These are phyloP conservation scores for Rhodotorula mucilaginosa DNA, from an alignment of 1,284 basidiomycete species.

Conservation along the genomic window DNA sequence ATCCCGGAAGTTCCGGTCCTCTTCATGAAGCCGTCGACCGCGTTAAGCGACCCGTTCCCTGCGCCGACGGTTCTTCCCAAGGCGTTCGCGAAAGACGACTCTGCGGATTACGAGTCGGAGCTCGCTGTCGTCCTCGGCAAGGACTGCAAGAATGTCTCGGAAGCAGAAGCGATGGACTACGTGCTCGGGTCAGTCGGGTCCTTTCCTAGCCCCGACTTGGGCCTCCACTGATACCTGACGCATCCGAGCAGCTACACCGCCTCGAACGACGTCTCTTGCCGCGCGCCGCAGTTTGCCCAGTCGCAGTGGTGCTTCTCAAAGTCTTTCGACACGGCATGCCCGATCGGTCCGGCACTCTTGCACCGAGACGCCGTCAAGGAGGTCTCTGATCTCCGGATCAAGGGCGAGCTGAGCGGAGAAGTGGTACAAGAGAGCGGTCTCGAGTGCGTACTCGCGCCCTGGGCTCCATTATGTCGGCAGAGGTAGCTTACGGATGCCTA, in stretches of 20 bases:
- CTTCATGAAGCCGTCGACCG: constrained; percentile 43
- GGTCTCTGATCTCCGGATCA: constrained; percentile 44
- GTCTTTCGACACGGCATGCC: constrained; percentile 52
- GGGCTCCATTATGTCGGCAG: neutral
- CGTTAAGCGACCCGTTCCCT: constrained; percentile 39
- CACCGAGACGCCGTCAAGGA: constrained; percentile 40
- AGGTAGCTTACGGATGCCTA: neutral
- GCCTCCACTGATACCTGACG: neutral
- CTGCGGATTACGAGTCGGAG: constrained; percentile 54
- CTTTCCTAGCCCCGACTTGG: neutral
- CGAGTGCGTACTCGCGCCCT: constrained; percentile 43
- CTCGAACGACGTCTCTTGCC: constrained; percentile 51
- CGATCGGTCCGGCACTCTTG: constrained; percentile 45
- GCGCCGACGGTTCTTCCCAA: constrained; percentile 37
- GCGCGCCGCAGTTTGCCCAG: constrained; percentile 44
- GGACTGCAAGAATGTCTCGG: constrained; percentile 70
- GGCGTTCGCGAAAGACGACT: constrained; percentile 31
- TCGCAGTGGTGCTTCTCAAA: constrained; percentile 50
- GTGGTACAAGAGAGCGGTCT: constrained; percentile 48
- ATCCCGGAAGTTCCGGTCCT: constrained; percentile 42
- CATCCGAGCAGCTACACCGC: constrained; percentile 40
- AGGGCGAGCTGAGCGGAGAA: constrained; percentile 47
- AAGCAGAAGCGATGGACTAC: constrained; percentile 63
- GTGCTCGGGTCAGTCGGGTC: constrained; percentile 20
- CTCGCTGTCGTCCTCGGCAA: constrained; percentile 83